phyloP scores from a whole-genome alignment of 805 yeast species.

The Spathaspora arborariae region DNA sequence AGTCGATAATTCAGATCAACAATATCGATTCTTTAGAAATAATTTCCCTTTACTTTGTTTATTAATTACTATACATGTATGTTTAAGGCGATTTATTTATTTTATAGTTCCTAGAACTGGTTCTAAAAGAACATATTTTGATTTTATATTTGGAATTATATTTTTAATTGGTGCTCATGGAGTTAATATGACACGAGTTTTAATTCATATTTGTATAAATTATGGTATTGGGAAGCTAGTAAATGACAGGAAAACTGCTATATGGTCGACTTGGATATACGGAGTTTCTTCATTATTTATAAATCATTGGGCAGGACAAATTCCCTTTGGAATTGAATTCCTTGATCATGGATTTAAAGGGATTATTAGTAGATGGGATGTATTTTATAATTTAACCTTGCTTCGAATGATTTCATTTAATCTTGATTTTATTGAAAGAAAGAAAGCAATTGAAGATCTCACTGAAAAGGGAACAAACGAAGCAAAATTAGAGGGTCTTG shows the following conservation, averaged over 20 bases:
- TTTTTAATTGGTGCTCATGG: conserved; percentile 81
- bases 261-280: conserved; percentile 62
- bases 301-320: conserved; percentile 63
- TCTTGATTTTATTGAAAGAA: conserved; percentile 61
- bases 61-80: conserved; percentile 52
- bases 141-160: conserved; percentile 63
- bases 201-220: conserved; percentile 53
- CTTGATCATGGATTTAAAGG: conserved; percentile 68
- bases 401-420: conserved; percentile 81
- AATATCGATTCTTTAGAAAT: conserved; percentile 82
- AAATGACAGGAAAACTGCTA: conserved; percentile 35
- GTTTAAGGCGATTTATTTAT: conserved; percentile 39
- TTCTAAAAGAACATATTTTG: conserved; percentile 56
- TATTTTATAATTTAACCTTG: conserved; percentile 85
- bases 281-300: conserved; percentile 75
- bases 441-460: conserved; percentile 11
- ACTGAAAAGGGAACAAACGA: conserved; percentile 9
- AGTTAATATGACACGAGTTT: conserved; percentile 58
- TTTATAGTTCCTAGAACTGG: conserved; percentile 6
- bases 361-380: conserved; percentile 90
- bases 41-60: conserved; percentile 63
- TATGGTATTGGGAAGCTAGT: conserved; percentile 45
- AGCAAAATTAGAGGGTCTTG: conserved; percentile 18
- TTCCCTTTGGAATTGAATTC: conserved; percentile 49
- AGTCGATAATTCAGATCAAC: conserved; percentile 90